Evolutionary conservation across 176 grass and related monocot genomes (phyloP).

Genomic region (Oryza nivara): DNA sequence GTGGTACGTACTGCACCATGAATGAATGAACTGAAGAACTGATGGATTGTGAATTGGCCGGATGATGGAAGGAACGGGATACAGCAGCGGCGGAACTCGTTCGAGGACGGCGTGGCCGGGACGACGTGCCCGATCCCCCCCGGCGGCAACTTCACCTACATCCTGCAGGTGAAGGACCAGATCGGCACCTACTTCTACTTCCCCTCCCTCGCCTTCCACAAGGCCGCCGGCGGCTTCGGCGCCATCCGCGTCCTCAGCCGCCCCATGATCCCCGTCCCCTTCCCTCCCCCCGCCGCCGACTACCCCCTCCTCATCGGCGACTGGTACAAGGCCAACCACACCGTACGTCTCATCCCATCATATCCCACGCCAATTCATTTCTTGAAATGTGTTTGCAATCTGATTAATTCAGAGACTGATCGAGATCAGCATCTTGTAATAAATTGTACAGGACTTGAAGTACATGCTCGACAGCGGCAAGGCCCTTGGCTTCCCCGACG

Average conservation of each 20-base stretch:
- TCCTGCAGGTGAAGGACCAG: constrained; percentile 91
- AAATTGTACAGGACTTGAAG: constrained; percentile 60
- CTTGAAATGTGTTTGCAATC: too few relatives aligned
- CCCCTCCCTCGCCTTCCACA: constrained; percentile 93
- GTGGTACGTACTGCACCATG: neutral
- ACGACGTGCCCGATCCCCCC: constrained; percentile 94
- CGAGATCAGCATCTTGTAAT: neutral
- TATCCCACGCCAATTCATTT: too few relatives aligned
- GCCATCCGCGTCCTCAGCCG: constrained; percentile 84
- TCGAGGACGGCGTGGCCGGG: constrained; percentile 78
- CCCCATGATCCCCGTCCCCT: constrained; percentile 81
- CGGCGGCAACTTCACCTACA: constrained; percentile 84
- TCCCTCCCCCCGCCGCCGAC: constrained; percentile 83
- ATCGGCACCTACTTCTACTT: constrained; percentile 97
- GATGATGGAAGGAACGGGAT: constrained; percentile 69
- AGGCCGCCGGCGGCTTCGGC: constrained; percentile 88
- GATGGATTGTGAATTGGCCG: neutral
- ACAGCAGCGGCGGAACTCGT: constrained; percentile 90
- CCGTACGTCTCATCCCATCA: constrained; percentile 34
- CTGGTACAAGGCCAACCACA: constrained; percentile 95
- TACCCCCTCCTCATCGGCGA: constrained; percentile 77
- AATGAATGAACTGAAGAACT: neutral
- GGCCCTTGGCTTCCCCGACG: constrained; percentile 67
- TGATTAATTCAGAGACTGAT: neutral
- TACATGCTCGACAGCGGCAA: constrained; percentile 68